Conservation (phyloP, 2,329 filamentous ascomycete species). For the Calonectria crousiana region DNA sequence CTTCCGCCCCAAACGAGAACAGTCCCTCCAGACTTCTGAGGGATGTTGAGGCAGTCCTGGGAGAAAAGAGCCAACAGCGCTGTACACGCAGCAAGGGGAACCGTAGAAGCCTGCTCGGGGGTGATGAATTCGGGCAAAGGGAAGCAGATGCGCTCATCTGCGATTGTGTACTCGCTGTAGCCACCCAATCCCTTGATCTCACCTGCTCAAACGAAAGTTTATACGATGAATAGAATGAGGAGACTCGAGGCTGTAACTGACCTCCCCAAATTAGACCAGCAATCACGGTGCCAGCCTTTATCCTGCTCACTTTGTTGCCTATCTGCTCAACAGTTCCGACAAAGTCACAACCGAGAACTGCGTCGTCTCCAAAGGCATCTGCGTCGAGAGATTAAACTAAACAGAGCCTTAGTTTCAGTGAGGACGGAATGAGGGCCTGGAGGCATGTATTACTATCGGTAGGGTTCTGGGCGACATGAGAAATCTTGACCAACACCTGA, state of each 20-base stretch:
- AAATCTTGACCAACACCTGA: slow-evolving; percentile 35
- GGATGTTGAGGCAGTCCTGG: not conserved
- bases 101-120: not conserved
- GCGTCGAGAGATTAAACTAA: slow-evolving; percentile 49
- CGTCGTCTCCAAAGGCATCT: slow-evolving; percentile 51
- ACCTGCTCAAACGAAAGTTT: slow-evolving; percentile 12
- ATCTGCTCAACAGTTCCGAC: slow-evolving; percentile 47
- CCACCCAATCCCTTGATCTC: slow-evolving; percentile 47
- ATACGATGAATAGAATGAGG: not conserved
- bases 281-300: slow-evolving; percentile 27
- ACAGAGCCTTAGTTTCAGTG: not conserved
- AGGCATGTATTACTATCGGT: slow-evolving; percentile 29
- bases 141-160: slow-evolving; percentile 55
- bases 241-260: slow-evolving; percentile 16
- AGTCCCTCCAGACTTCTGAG: not conserved
- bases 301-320: slow-evolving; percentile 36
- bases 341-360: slow-evolving; percentile 52
- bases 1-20: slow-evolving; percentile 2
- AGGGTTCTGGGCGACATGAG: slow-evolving; percentile 37
- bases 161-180: slow-evolving; percentile 53
- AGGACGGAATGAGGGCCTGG: not conserved
- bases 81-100: not conserved
- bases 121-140: slow-evolving; percentile 44
- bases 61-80: not conserved
- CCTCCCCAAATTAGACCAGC: slow-evolving; percentile 44